These are phyloP conservation scores for Sugiyamaella neomexicana DNA, from an alignment of 1,139 yeast species.

Conservation along the genomic window DNA sequence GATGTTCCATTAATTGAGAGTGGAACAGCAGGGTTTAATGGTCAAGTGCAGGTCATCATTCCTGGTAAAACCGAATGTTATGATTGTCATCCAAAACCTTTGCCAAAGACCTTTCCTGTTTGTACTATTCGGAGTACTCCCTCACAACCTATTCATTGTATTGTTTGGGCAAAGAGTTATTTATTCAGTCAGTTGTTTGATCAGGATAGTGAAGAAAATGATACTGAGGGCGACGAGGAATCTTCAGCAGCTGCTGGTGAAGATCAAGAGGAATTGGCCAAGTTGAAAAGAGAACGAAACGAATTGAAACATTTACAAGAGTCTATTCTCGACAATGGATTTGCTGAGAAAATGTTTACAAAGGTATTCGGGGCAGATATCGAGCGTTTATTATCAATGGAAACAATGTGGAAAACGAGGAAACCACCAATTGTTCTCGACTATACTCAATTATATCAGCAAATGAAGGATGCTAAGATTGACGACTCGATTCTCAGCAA, in stretches of 20 bases:
- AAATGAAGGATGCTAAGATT: slow-evolving; percentile 7
- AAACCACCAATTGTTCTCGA: slow-evolving; percentile 64
- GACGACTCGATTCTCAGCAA: slow-evolving; percentile 40
- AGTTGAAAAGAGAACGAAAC: slow-evolving; percentile 68
- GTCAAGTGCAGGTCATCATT: slow-evolving; percentile 88
- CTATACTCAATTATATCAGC: slow-evolving; percentile 32
- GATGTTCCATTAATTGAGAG: slow-evolving; percentile 81
- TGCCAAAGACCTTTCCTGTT: slow-evolving; percentile 90
- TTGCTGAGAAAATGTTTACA: slow-evolving; percentile 42
- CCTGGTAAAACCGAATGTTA: slow-evolving; percentile 88
- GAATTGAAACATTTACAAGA: slow-evolving; percentile 68
- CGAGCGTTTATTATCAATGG: slow-evolving; percentile 66
- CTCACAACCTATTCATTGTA: slow-evolving; percentile 91
- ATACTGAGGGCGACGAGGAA: slow-evolving; percentile 36
- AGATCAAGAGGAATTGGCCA: slow-evolving; percentile 55
- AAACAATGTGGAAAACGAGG: slow-evolving; percentile 76
- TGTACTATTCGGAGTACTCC: slow-evolving; percentile 98
- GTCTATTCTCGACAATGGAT: slow-evolving; percentile 43
- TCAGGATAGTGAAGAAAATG: slow-evolving; percentile 40
- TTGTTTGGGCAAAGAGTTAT: slow-evolving; percentile 96
- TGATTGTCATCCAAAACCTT: slow-evolving; percentile 83
- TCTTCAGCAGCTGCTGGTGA: slow-evolving; percentile 48
- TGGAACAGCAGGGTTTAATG: slow-evolving; percentile 93
- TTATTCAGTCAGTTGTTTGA: slow-evolving; percentile 79
- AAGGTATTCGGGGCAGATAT: slow-evolving; percentile 70